Evolutionary conservation across 176 grass and related monocot species (phyloP).

Genomic region (Olyra latifolia): DNA sequence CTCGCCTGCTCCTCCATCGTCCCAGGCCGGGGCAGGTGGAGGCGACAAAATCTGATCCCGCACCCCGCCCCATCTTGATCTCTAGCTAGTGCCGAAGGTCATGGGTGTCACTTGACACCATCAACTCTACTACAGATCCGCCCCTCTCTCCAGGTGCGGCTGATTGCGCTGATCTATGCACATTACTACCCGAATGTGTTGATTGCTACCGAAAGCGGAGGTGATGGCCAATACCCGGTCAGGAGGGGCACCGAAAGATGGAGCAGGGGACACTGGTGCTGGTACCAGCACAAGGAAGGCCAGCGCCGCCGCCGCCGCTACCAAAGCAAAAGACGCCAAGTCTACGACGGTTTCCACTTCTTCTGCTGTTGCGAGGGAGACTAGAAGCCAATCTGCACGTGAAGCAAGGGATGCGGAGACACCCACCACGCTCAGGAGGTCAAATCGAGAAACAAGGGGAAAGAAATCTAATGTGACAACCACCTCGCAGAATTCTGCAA

Average conservation of each 20-base stretch:
- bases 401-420: neutral
- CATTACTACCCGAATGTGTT: neutral
- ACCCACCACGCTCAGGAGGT: constrained; percentile 62
- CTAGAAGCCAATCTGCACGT: neutral
- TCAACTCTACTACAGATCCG: too few relatives aligned
- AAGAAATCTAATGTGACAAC: constrained; percentile 21
- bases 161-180: constrained; percentile 5
- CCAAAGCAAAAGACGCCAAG: constrained; percentile 7
- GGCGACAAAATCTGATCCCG: too few relatives aligned
- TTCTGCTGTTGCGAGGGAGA: constrained; percentile 32
- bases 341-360: neutral
- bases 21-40: too few relatives aligned
- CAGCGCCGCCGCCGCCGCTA: neutral
- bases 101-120: too few relatives aligned
- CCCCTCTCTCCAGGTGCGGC: neutral
- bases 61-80: too few relatives aligned
- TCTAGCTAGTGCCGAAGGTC: too few relatives aligned
- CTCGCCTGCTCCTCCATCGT: too few relatives aligned
- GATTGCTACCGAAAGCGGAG: neutral
- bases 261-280: neutral
- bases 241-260: constrained; percentile 34
- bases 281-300: neutral
- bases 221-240: constrained; percentile 65
- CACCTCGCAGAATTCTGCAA: constrained; percentile 25
- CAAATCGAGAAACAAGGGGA: constrained; percentile 48